Conservation (phyloP, 2,329 filamentous ascomycete genomes). For the Sporothrix euskadiensis region DNA sequence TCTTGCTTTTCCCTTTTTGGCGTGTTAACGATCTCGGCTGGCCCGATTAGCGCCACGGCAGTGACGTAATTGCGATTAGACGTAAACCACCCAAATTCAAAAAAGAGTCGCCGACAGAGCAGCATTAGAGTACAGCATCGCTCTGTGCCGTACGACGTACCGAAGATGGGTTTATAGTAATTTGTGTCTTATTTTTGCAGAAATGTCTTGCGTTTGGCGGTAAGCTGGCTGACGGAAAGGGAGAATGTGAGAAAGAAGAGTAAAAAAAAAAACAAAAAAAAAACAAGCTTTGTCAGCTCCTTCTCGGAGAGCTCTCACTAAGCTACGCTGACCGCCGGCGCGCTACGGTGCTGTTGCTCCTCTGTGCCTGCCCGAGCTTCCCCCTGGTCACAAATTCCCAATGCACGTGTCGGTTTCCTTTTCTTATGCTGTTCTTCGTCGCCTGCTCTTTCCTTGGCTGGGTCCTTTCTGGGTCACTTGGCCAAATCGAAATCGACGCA, state of each 20-base stretch:
- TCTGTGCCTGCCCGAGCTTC: not conserved
- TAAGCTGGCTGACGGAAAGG: not conserved
- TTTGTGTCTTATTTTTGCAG: not conserved
- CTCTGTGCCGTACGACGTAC: conserved; percentile 3
- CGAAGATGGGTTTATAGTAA: not conserved
- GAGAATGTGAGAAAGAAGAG: not conserved
- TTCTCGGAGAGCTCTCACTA: conserved; percentile 14
- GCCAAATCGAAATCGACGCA: not conserved
- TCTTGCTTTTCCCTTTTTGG: conserved; percentile 5
- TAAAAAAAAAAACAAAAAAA: not conserved
- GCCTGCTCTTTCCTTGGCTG: conserved; percentile 10
- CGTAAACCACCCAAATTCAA: not conserved
- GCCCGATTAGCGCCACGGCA: conserved; percentile 16
- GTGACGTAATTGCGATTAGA: conserved; percentile 26
- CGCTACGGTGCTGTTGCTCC: not conserved
- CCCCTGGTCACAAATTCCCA: not conserved
- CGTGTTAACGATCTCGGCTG: not conserved
- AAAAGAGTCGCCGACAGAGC: not conserved
- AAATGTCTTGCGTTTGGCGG: not conserved
- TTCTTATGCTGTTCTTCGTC: not conserved
- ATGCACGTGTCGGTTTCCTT: not conserved
- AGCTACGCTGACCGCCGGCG: not conserved
- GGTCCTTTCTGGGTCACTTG: not conserved
- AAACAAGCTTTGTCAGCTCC: conserved; percentile 5
- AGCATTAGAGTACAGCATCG: not conserved